Conservation (phyloP, 441 rosid species). For the Adansonia madagascariensis region DNA sequence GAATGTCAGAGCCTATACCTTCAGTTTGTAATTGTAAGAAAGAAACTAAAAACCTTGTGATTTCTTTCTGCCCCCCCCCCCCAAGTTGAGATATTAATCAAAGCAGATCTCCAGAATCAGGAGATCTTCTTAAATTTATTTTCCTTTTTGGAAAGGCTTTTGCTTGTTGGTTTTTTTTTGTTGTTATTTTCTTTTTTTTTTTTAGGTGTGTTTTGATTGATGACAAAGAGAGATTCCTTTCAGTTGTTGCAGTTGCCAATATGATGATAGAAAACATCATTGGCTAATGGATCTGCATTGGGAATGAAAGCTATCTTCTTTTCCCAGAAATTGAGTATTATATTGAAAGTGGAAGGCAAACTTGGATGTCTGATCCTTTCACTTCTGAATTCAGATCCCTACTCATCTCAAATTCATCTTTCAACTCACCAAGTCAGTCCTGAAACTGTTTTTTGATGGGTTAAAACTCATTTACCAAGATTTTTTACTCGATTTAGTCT, state of each 20-base stretch:
- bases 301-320: constrained; percentile 45
- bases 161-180: constrained; percentile 25
- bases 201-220: constrained; percentile 33
- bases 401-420: too few species aligned
- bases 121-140: not conserved
- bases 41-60: not conserved
- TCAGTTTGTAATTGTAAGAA: constrained; percentile 50
- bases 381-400: not conserved
- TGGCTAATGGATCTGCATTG: constrained; percentile 59
- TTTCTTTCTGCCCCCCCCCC: not conserved
- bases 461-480: too few species aligned
- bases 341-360: not conserved
- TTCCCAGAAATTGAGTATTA: not conserved
- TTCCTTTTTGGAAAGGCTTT: constrained; percentile 38
- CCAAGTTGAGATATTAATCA: constrained; percentile 17
- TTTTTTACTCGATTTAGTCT: too few species aligned
- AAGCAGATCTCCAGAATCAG: constrained; percentile 28
- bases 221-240: constrained; percentile 57
- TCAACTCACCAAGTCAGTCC: too few species aligned
- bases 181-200: constrained; percentile 40
- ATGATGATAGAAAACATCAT: constrained; percentile 38
- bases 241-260: constrained; percentile 43
- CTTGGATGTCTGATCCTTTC: constrained; percentile 17
- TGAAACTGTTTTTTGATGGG: too few species aligned
- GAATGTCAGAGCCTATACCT: constrained; percentile 18